Conservation (phyloP, 768 basidiomycete genomes). For the Podaxis mareebaensis region DNA sequence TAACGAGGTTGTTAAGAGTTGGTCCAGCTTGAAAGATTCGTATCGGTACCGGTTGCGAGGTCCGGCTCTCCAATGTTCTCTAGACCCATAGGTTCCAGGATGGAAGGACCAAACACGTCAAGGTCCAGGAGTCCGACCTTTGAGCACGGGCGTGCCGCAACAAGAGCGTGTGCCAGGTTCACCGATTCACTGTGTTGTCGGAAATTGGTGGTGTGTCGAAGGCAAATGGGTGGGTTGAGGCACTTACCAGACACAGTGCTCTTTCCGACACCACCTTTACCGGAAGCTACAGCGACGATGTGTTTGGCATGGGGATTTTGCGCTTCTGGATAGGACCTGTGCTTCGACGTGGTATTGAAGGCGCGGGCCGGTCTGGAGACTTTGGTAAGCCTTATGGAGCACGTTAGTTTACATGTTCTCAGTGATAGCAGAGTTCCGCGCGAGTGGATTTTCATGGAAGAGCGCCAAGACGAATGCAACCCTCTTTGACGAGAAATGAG, state of each 20-base stretch:
- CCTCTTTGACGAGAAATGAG: background rate
- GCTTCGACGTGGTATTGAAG: constrained; percentile 64
- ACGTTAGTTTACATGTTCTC: background rate
- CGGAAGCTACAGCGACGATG: constrained; percentile 84
- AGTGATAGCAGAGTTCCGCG: constrained; percentile 24
- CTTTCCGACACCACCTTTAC: constrained; percentile 93
- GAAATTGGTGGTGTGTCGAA: too few species aligned
- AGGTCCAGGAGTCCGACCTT: constrained; percentile 89
- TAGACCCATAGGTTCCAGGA: constrained; percentile 91
- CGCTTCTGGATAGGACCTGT: constrained; percentile 35
- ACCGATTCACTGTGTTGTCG: too few species aligned
- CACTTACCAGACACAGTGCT: constrained; percentile 66
- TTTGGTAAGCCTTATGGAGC: constrained; percentile 31
- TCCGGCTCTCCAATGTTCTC: constrained; percentile 73
- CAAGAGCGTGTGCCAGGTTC: constrained; percentile 79
- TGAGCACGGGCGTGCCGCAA: constrained; percentile 44
- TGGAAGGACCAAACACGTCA: constrained; percentile 93
- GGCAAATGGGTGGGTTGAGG: too few species aligned
- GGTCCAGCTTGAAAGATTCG: background rate
- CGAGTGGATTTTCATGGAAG: constrained; percentile 58
- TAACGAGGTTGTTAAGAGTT: background rate
- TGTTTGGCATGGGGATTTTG: constrained; percentile 65
- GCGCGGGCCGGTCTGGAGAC: constrained; percentile 23
- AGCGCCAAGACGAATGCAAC: background rate
- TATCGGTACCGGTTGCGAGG: constrained; percentile 63